Evolutionary conservation across 208 protist genomes (phyloP).

Genomic region (Crithidia acanthocephali): DNA sequence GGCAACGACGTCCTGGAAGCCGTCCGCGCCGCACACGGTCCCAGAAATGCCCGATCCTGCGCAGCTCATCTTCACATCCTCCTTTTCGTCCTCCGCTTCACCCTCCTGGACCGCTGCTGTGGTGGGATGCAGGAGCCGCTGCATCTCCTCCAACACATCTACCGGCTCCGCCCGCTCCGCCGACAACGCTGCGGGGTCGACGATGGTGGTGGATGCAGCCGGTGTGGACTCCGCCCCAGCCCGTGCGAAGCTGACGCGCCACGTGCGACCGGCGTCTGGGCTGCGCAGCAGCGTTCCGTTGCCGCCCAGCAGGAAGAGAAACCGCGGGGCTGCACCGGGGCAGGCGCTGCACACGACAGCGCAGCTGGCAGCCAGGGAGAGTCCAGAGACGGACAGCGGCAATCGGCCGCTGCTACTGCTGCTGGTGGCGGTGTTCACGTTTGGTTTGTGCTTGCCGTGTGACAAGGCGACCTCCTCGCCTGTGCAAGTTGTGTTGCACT

Average conservation of each 20-base stretch:
- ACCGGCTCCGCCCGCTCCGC: not conserved
- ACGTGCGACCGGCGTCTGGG: constrained; percentile 65
- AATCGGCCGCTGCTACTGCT: too few relatives aligned
- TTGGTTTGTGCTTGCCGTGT: not conserved
- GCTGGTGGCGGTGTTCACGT: too few relatives aligned
- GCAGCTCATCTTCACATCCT: too few relatives aligned
- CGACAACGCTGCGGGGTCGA: not conserved
- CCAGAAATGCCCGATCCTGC: not conserved
- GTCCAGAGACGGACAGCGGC: not conserved
- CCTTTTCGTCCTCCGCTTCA: too few relatives aligned
- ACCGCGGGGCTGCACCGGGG: constrained; percentile 43
- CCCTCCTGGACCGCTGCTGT: too few relatives aligned
- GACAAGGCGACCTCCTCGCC: too few relatives aligned
- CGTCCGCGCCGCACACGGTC: constrained; percentile 27
- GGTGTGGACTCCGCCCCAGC: not conserved
- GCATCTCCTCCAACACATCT: constrained; percentile 25
- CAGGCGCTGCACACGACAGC: constrained; percentile 37
- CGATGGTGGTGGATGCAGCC: not conserved
- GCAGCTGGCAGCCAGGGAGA: constrained; percentile 37
- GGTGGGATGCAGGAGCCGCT: constrained; percentile 17
- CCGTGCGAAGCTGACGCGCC: constrained; percentile 40
- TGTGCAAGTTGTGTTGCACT: too few relatives aligned
- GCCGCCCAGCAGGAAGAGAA: constrained; percentile 64
- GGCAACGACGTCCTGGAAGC: constrained; percentile 50
- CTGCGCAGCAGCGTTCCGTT: constrained; percentile 65